Conservation (phyloP, 352 stramenopile species). For the Globisporangium apiculatum region DNA sequence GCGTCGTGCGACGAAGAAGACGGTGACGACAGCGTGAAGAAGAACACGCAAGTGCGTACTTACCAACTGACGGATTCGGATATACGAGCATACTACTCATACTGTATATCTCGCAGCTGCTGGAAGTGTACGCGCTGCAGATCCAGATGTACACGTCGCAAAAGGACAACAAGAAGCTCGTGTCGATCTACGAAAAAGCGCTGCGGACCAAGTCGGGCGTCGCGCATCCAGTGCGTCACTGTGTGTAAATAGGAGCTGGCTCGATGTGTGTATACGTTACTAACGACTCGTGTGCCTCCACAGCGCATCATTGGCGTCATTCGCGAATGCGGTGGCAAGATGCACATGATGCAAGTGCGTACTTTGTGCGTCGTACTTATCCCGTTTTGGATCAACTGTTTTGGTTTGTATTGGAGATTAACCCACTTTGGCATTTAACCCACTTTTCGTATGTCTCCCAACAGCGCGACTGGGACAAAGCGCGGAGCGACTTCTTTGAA, state of each 20-base stretch:
- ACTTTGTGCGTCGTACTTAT: neutral
- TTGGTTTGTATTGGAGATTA: too few relatives aligned
- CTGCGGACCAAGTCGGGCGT: constrained; percentile 86
- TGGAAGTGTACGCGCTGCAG: constrained; percentile 92
- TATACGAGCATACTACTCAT: neutral
- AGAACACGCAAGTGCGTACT: constrained; percentile 55
- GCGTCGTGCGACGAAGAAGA: constrained; percentile 81
- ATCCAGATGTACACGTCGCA: constrained; percentile 92
- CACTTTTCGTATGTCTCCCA: too few relatives aligned
- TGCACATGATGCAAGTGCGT: constrained; percentile 90
- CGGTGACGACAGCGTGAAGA: constrained; percentile 78
- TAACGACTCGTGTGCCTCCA: neutral
- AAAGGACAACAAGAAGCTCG: constrained; percentile 92
- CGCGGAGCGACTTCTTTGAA: constrained; percentile 92
- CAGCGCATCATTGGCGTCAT: constrained; percentile 93
- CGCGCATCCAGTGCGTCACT: constrained; percentile 62
- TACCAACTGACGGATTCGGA: neutral
- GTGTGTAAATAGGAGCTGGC: too few relatives aligned
- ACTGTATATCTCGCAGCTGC: constrained; percentile 38
- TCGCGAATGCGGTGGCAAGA: constrained; percentile 94
- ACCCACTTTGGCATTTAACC: too few relatives aligned
- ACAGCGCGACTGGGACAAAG: constrained; percentile 89
- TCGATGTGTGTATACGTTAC: neutral
- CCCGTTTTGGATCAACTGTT: too few relatives aligned
- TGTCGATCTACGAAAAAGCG: constrained; percentile 90